A percentile compares a stretch with the other conserved stretches of the same genome.
These are phyloP conservation scores for Aspergillus calidoustus DNA, from an alignment of 2,329 filamentous ascomycete species.

Conservation along the genomic window DNA sequence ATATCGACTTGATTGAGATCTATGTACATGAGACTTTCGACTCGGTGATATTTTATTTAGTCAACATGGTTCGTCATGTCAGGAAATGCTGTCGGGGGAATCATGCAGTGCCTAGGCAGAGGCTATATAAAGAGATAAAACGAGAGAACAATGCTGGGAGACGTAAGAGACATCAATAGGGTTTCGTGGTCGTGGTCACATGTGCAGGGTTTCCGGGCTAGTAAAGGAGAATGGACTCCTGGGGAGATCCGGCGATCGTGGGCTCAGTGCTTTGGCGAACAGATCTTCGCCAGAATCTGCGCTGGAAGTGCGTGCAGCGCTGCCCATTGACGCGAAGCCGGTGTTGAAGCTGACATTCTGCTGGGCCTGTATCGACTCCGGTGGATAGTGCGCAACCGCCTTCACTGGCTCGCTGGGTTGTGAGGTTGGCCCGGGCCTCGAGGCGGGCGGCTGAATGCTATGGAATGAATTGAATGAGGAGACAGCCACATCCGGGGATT, in stretches of 20 bases:
- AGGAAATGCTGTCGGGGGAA: conserved; percentile 19
- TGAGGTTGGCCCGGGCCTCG: conserved; percentile 20
- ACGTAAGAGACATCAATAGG: conserved; percentile 8
- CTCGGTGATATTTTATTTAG: conserved; percentile 18
- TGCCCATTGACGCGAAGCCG: conserved; percentile 37
- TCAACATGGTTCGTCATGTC: conserved; percentile 14
- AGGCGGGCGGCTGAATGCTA: conserved; percentile 36
- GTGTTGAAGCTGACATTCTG: conserved; percentile 34
- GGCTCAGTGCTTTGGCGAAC: conserved; percentile 85
- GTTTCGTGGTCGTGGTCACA: conserved; percentile 14
- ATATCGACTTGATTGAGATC: conserved; percentile 19
- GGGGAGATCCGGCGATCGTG: conserved; percentile 82
- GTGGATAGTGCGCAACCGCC: conserved; percentile 46
- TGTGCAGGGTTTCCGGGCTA: conserved; percentile 35
- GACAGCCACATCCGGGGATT: conserved; percentile 66
- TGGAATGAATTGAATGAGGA: conserved; percentile 67
- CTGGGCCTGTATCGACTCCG: conserved; percentile 42
- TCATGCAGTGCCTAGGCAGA: conserved; percentile 13
- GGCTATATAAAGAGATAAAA: conserved; percentile 6
- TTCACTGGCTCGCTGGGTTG: conserved; percentile 23
- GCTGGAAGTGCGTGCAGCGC: conserved; percentile 39
- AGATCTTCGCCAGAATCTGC: conserved; percentile 74
- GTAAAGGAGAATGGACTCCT: conserved; percentile 76
- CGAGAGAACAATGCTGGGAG: conserved; percentile 1
- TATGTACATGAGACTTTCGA: conserved; percentile 22